Conservation (phyloP, 139 green algal genomes). For the Volvox reticuliferus region DNA sequence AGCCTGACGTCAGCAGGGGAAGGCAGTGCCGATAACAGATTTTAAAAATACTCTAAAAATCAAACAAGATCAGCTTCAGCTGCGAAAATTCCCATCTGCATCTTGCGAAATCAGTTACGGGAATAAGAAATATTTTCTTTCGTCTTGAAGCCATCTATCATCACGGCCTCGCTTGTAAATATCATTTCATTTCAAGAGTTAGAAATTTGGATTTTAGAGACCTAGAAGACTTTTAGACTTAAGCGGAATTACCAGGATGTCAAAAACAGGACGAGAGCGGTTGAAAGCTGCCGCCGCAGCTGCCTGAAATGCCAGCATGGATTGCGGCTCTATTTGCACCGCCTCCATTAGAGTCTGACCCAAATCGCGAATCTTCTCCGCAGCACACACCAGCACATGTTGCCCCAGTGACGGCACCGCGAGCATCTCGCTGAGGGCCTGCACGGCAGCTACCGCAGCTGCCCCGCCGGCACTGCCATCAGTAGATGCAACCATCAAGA, state of each 20-base stretch:
- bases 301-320: background rate
- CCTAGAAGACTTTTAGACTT: no score
- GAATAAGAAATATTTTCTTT: no score
- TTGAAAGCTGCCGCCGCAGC: background rate
- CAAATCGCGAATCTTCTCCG: conserved; percentile 1
- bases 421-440: background rate
- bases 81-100: no score
- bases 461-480: background rate
- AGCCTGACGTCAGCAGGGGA: background rate
- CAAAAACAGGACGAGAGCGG: background rate
- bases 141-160: no score
- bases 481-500: background rate
- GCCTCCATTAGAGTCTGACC: background rate
- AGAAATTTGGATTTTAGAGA: no score
- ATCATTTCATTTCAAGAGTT: no score
- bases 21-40: background rate
- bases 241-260: conserved; percentile 12
- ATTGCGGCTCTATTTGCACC: background rate
- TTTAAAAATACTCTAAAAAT: no score
- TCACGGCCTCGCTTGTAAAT: no score
- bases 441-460: background rate
- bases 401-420: conserved; percentile 2
- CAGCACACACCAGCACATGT: conserved; percentile 32
- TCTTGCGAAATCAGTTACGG: no score
- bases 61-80: no score